phyloP scores from a whole-genome alignment of 106 monocot species.

The Gastrodia elata region DNA sequence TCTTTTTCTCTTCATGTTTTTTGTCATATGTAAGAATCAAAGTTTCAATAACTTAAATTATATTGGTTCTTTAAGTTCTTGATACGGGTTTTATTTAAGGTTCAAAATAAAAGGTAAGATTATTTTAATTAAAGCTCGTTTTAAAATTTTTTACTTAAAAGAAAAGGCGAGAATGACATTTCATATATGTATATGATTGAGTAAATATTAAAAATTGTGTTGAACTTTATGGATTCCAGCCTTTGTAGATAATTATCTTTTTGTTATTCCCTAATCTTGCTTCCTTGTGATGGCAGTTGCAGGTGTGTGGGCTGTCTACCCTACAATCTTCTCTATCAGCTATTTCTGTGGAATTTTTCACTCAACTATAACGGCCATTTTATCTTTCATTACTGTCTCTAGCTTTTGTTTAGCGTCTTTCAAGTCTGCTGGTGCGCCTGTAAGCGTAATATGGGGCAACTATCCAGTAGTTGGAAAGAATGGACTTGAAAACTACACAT shows the following conservation, averaged over 20 bases:
- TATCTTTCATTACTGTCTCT: constrained; percentile 52
- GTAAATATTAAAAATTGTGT: too few relatives aligned
- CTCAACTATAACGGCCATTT: constrained; percentile 36
- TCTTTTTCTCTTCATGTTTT: constrained; percentile 66
- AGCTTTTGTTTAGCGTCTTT: constrained; percentile 63
- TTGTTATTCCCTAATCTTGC: not conserved
- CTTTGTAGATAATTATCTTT: too few relatives aligned
- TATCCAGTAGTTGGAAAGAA: constrained; percentile 61
- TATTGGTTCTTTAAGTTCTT: too few relatives aligned
- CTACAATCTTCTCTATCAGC: constrained; percentile 65
- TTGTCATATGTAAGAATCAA: constrained; percentile 65
- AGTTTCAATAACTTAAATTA: too few relatives aligned
- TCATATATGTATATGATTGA: too few relatives aligned
- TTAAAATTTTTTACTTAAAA: too few relatives aligned
- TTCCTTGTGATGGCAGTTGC: constrained; percentile 48
- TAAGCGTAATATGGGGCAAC: constrained; percentile 56
- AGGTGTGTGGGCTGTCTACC: constrained; percentile 81
- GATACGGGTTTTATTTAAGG: too few relatives aligned
- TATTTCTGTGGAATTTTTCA: constrained; percentile 66
- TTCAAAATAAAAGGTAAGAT: too few relatives aligned
- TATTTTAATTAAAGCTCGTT: too few relatives aligned
- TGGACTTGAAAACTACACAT: constrained; percentile 65
- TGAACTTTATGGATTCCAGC: too few relatives aligned
- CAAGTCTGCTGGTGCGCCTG: constrained; percentile 48
- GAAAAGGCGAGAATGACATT: too few relatives aligned